Percentiles rank a stretch among this genome's conserved stretches.
Conservation (phyloP, 768 basidiomycete species). For the Tylopilus vinaceipallidus region DNA sequence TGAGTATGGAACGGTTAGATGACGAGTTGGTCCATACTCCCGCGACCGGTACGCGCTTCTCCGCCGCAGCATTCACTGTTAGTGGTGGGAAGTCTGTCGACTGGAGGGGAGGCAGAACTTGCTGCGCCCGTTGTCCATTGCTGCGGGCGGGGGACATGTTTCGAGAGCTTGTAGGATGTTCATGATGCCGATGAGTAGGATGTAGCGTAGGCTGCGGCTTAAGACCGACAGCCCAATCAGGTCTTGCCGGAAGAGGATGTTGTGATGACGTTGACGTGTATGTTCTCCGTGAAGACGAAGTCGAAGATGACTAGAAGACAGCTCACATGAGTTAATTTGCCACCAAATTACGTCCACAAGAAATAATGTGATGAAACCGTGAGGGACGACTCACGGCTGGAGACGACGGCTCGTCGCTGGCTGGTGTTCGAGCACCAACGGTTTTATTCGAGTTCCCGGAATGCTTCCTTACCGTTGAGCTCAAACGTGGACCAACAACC, state of each 20-base stretch:
- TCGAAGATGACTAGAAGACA: slow-evolving; percentile 64
- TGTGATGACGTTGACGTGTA: slow-evolving; percentile 74
- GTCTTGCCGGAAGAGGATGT: slow-evolving; percentile 76
- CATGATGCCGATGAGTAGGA: slow-evolving; percentile 51
- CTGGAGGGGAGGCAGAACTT: slow-evolving; percentile 44
- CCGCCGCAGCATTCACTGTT: slow-evolving; percentile 40
- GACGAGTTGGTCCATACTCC: slow-evolving; percentile 74
- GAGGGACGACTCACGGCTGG: slow-evolving; percentile 57
- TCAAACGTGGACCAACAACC: slow-evolving; percentile 65
- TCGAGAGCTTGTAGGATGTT: slow-evolving; percentile 39
- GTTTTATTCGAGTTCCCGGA: slow-evolving; percentile 50
- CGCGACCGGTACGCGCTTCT: slow-evolving; percentile 53
- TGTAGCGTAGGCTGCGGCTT: slow-evolving; percentile 73
- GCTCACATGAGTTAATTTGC: slow-evolving; percentile 8
- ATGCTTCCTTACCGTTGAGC: slow-evolving; percentile 44
- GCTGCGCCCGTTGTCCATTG: slow-evolving; percentile 36
- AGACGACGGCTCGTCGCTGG: slow-evolving; percentile 74
- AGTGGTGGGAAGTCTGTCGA: slow-evolving; percentile 73
- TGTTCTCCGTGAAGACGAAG: slow-evolving; percentile 76
- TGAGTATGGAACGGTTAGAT: slow-evolving; percentile 50
- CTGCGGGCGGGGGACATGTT: slow-evolving; percentile 39
- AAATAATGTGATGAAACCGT: neutral
- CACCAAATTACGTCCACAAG: neutral
- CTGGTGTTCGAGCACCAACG: slow-evolving; percentile 55
- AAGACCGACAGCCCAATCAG: slow-evolving; percentile 87